These are phyloP conservation scores for Solanum chiquidenum DNA, from an alignment of 257 asterid species.

Conservation along the genomic window DNA sequence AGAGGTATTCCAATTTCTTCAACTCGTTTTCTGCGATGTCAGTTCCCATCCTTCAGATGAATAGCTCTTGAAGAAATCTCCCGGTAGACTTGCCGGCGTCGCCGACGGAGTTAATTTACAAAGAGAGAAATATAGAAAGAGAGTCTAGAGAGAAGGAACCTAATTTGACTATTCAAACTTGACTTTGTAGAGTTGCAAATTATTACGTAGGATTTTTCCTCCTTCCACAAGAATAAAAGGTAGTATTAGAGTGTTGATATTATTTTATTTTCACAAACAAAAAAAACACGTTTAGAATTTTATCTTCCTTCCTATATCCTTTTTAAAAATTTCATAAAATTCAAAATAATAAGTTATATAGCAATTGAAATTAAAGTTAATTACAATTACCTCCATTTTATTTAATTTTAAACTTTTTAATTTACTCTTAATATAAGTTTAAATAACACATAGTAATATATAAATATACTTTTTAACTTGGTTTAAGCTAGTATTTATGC, in stretches of 20 bases:
- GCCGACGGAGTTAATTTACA: not conserved
- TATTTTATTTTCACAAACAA: not conserved
- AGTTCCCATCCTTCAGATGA: conserved; percentile 21
- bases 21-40: conserved; percentile 32
- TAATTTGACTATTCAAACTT: not conserved
- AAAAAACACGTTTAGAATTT: not conserved
- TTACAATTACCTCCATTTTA: not conserved
- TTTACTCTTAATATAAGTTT: not conserved
- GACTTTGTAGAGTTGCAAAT: not conserved
- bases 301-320: not conserved
- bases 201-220: not conserved
- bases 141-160: not conserved
- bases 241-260: not conserved
- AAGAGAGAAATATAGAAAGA: not conserved
- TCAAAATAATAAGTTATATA: not conserved
- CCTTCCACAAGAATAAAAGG: not conserved
- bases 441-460: too few relatives aligned
- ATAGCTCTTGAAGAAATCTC: not conserved
- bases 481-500: too few relatives aligned
- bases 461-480: too few relatives aligned
- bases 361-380: not conserved
- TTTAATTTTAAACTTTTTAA: too few relatives aligned
- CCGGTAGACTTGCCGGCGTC: not conserved
- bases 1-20: conserved; percentile 65
- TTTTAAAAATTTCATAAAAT: not conserved